Evolutionary conservation across 768 basidiomycete genomes (phyloP), one percentile per base, ranked within the genome.

Genomic region (Holtermanniella nyarrowii): DNA sequence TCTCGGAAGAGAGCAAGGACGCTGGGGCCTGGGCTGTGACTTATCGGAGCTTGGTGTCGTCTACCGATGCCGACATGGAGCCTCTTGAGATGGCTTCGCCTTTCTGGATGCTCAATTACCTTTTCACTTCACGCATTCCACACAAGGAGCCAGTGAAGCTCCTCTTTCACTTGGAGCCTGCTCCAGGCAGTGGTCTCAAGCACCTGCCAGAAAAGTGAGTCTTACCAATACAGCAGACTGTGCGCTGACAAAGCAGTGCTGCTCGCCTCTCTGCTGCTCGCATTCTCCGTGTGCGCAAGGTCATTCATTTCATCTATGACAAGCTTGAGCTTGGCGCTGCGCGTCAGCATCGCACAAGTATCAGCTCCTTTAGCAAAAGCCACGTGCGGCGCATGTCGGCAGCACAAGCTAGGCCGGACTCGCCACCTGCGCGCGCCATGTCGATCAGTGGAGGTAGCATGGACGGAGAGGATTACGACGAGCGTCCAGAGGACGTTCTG

Each of bases 211-310:
- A 87, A 65, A 82, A 82, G 90, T 93, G 63, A 65, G 86, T 79
- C 13, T 39, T 40, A 50, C 46, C n/a, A 55, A 46, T 24, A 48
- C 27, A 16, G 16, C 1, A 14, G 16, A 10, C 4, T 22, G 18
- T 26, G n/a, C n/a, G 16, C 31, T 49, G 52, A 23, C 48, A 5
- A 7, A 13, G 81, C 1, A 74, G 82, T 14, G 85, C 90, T 62
- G 82, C 85, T 0, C 87, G 90, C 58, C 74, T 99, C 18, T 93
- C 88, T 0, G 90, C 93, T 0, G 88, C 81, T 63, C 80, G 86
- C 22, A 84, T 83, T 60, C 75, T 97, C 43, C 79, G 95, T 26
- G 80, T 93, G 16, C 78, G 83, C 42, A 99, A 96, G 72, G 79
- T 96, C 18, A 77, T 82, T 0, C 63, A 76, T 45, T 93, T 95